Evolutionary conservation across 2,329 filamentous ascomycete genomes (phyloP), one percentile per base, ranked within the genome.

Genomic region (Chrysoporthe cubensis): DNA sequence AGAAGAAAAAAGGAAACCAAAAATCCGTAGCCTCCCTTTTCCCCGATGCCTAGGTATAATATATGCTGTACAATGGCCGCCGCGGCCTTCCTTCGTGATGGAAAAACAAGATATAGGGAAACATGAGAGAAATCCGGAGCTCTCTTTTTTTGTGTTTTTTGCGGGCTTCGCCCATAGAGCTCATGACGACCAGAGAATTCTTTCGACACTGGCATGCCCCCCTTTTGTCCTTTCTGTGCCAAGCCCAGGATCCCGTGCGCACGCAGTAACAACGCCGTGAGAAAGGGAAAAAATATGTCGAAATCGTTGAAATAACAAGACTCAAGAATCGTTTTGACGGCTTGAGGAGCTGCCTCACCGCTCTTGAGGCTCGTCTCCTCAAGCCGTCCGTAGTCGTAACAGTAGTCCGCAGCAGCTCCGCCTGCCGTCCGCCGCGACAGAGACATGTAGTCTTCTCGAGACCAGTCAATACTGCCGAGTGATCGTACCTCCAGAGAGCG

Each of bases 11-110:
- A 59, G 18, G 4, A 14, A 61, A 40, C n/a, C 21, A 40, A n/a
- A 34, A 34, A 16, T 34, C 52, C 52, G 6, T 18, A n/a, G 9
- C 14, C 16, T 6, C 13, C 54, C 34, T 32, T 40, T 57, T 57
- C n/a, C 34, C 54, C 16, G 18, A 57, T 57, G 54, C 50, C 50
- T 16, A 54, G 54, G 54, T 57, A 57, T 57, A 57, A 18, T 40
- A 57, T 37, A 40, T 57, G 54, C 54, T 57, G 54, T 57, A 40
- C 32, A 57, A 40, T 57, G 34, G 34, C 32, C 54, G 26, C 50
- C 21, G 26, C 16, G 50, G 50, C 50, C 14, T 54, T 34, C 50
- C 11, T 32, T 54, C 54, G 54, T n/a, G 8, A 57, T 40, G 8
- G 40, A 21, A 42, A 40, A 21, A 32, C n/a, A 34, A 56, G 26